Conservation (phyloP, 495 filamentous ascomycete species). For the Aspergillus haitiensis region DNA sequence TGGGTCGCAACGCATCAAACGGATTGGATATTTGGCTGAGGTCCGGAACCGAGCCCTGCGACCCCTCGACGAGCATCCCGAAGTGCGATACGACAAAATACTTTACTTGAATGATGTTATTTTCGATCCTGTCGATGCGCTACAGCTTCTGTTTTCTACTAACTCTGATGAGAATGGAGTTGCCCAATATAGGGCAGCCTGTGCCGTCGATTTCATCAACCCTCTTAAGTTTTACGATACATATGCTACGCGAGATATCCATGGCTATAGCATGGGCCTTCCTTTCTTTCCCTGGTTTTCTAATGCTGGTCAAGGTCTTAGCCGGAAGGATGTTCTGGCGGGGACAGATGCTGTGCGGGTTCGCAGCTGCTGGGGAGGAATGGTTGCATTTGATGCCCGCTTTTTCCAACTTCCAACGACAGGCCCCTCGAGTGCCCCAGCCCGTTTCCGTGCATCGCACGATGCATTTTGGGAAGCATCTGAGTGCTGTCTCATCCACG, state of each 20-base stretch:
- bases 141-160: constrained; percentile 74
- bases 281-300: constrained; percentile 78
- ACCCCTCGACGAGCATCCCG: constrained; percentile 54
- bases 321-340: constrained; percentile 59
- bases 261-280: constrained; percentile 68
- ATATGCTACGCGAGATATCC: constrained; percentile 72
- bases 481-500: constrained; percentile 77
- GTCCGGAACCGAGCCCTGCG: constrained; percentile 71
- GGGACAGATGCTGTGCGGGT: constrained; percentile 70
- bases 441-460: constrained; percentile 64
- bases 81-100: constrained; percentile 60
- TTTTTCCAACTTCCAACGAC: constrained; percentile 51
- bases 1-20: constrained; percentile 62
- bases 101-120: constrained; percentile 77
- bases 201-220: constrained; percentile 74
- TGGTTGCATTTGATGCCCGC: constrained; percentile 73
- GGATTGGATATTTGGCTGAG: constrained; percentile 75
- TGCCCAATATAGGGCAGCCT: constrained; percentile 74
- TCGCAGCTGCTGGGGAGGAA: constrained; percentile 79
- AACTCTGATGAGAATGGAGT: constrained; percentile 57
- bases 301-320: constrained; percentile 53
- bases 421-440: constrained; percentile 27
- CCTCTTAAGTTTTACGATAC: constrained; percentile 82
- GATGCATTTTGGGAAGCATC: constrained; percentile 74
- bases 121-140: constrained; percentile 68